Base-by-base conservation (phyloP, 1,284 basidiomycete genomes). In the Rhodofomes roseus region DNA sequence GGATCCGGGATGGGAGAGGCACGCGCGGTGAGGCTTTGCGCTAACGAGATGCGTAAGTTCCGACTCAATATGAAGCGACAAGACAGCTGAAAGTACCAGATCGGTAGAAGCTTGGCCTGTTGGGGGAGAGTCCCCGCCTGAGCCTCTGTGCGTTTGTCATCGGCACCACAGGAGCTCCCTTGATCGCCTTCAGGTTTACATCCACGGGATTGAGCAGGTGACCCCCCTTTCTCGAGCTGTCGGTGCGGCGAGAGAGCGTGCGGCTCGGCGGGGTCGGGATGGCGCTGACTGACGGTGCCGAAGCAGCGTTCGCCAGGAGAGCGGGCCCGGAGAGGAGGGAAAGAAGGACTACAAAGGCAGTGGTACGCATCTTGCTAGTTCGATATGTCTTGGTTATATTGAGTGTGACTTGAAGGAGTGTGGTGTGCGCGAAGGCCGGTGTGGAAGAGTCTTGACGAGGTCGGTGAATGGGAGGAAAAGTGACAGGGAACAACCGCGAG, bases 101-200 rank as follows among this genome's bases (percentile, higher is more conserved):
- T 25, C 40, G 31, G 53, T 62, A 57, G 50, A 60, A 52, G 31
- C 56, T 56, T 2, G 69, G 69, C 53, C 61, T 60, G 61, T 66
- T 66, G 4, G 62, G 68, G 18, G 68, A 60, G 44, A 70, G 61
- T 11, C 69, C 68, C 34, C 67, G 62, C 18, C 65, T 63, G 31
- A 70, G 55, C 31, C 68, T 63, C 52, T 69, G 58, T 11, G 63
- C 69, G 59, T 70, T 70, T 18, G 68, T 67, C 57, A 66, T 50
- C 2, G 60, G 54, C 20, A 44, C 37, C 20, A 25, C 25, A 29
- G 52, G 34, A 8, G 43, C 40, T 22, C 57, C 25, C 27, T 39
- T 31, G 34, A 57, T 11, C 20, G 52, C 5, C 23, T 54, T 57
- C 20, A 60, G 27, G 37, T 8, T 11, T 2, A 22, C 27, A 23